Evolutionary conservation across 176 grass and related monocot species (phyloP).

Genomic region (Ampelocalamus luodianensis): DNA sequence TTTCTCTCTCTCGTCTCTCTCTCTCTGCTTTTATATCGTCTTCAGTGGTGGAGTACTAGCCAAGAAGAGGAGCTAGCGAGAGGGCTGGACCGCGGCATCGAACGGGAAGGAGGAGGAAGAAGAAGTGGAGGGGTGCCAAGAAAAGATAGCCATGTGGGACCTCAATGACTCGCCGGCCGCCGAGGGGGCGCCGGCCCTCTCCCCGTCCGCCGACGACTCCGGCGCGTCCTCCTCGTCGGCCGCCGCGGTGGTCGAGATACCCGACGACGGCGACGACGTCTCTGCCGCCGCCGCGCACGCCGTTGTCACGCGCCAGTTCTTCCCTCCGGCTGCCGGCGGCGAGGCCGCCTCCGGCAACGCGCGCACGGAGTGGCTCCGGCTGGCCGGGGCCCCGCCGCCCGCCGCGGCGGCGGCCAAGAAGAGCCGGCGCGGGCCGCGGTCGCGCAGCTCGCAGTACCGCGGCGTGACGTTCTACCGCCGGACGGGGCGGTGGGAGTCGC

Average conservation of each 20-base stretch:
- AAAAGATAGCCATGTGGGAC: slow-evolving; percentile 72
- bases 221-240: slow-evolving; percentile 56
- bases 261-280: slow-evolving; percentile 57
- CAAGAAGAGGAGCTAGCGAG: neutral
- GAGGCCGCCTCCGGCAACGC: slow-evolving; percentile 26
- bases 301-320: slow-evolving; percentile 90
- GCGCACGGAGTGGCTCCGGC: slow-evolving; percentile 53
- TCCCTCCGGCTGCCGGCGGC: slow-evolving; percentile 49
- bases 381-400: slow-evolving; percentile 36
- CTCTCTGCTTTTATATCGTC: slow-evolving; percentile 19
- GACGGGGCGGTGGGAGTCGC: slow-evolving; percentile 97
- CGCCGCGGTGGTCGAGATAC: slow-evolving; percentile 39
- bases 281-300: slow-evolving; percentile 35
- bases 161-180: slow-evolving; percentile 82
- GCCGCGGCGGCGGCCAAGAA: slow-evolving; percentile 52
- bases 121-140: too few relatives aligned
- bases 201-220: slow-evolving; percentile 61
- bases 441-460: slow-evolving; percentile 96
- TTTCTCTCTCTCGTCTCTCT: neutral
- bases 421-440: slow-evolving; percentile 90
- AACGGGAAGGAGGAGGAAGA: neutral
- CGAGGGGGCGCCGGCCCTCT: slow-evolving; percentile 45
- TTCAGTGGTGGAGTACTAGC: neutral
- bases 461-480: slow-evolving; percentile 98
- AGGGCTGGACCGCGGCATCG: neutral